Evolutionary conservation across 2,329 filamentous ascomycete species (phyloP).

Genomic region (Phaeosphaeria sp.): DNA sequence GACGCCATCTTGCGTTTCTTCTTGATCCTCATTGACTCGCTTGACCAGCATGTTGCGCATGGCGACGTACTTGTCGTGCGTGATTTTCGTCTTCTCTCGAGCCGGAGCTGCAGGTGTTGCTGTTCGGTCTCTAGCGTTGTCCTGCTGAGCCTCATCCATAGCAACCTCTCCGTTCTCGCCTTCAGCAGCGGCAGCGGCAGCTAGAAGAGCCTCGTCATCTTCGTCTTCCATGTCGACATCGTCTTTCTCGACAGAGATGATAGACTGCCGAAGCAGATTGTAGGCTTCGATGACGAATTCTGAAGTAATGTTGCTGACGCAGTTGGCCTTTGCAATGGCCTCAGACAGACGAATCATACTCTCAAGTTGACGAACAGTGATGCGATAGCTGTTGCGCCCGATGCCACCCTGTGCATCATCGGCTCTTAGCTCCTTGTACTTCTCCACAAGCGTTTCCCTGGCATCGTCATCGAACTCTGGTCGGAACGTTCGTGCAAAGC

Average conservation of each 20-base stretch:
- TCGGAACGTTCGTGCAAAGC: constrained; percentile 92
- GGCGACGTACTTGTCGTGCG: constrained; percentile 91
- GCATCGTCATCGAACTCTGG: constrained; percentile 91
- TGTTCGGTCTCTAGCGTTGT: constrained; percentile 40
- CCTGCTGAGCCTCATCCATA: constrained; percentile 44
- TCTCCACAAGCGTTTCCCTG: constrained; percentile 82
- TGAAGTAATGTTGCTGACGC: constrained; percentile 85
- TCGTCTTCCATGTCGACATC: constrained; percentile 92
- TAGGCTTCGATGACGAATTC: constrained; percentile 91
- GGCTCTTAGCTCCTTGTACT: constrained; percentile 92
- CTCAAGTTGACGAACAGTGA: constrained; percentile 95
- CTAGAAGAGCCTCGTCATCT: constrained; percentile 67
- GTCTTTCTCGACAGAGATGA: constrained; percentile 97
- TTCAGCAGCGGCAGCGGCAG: constrained; percentile 58
- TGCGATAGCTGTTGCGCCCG: constrained; percentile 94
- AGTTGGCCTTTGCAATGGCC: constrained; percentile 98
- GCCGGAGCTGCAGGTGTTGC: constrained; percentile 46
- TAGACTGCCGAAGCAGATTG: constrained; percentile 88
- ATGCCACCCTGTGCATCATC: constrained; percentile 95
- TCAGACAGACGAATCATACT: constrained; percentile 94
- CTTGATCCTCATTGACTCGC: constrained; percentile 83
- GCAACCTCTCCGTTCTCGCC: constrained; percentile 51
- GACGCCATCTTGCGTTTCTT: constrained; percentile 77
- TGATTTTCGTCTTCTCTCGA: constrained; percentile 81
- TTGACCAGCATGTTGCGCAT: constrained; percentile 88